Evolutionary conservation across 495 filamentous ascomycete species (phyloP).

Genomic region (Ramalina peruviana): DNA sequence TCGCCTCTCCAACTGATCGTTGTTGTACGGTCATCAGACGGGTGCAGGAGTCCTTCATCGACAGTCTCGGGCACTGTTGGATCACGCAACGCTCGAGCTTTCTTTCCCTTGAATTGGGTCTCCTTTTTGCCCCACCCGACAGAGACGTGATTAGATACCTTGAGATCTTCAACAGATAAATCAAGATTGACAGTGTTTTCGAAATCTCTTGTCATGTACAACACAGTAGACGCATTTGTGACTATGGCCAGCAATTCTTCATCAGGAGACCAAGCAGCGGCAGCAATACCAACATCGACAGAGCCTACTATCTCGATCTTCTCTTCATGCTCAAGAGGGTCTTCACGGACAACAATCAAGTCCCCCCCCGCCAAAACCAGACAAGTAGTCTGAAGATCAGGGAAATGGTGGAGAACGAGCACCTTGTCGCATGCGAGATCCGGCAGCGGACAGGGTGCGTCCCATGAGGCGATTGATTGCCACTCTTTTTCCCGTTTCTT

Average conservation of each 20-base stretch:
- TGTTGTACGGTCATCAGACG: slow-evolving; percentile 51
- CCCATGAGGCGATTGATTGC: slow-evolving; percentile 66
- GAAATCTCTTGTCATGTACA: slow-evolving; percentile 88
- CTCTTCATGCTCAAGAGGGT: slow-evolving; percentile 50
- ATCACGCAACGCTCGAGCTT: slow-evolving; percentile 78
- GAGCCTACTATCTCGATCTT: slow-evolving; percentile 91
- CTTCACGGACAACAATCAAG: slow-evolving; percentile 70
- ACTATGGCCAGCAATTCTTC: slow-evolving; percentile 77
- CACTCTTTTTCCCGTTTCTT: slow-evolving; percentile 28
- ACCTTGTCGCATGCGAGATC: slow-evolving; percentile 57
- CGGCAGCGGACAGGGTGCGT: slow-evolving; percentile 59
- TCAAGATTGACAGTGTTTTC: slow-evolving; percentile 63
- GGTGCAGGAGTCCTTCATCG: slow-evolving; percentile 66
- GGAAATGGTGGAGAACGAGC: slow-evolving; percentile 68
- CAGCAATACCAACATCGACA: slow-evolving; percentile 78
- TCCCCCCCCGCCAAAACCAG: slow-evolving; percentile 83
- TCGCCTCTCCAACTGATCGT: slow-evolving; percentile 90
- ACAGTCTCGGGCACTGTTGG: slow-evolving; percentile 90
- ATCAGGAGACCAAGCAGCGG: slow-evolving; percentile 88
- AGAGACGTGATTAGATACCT: slow-evolving; percentile 85
- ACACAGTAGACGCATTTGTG: slow-evolving; percentile 61
- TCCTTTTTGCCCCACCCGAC: slow-evolving; percentile 98
- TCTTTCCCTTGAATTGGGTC: slow-evolving; percentile 91
- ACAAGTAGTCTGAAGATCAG: slow-evolving; percentile 60
- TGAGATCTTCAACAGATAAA: slow-evolving; percentile 62